These are phyloP conservation scores for Fraxinus platypoda DNA, from an alignment of 305 asterid genomes.

Conservation along the genomic window DNA sequence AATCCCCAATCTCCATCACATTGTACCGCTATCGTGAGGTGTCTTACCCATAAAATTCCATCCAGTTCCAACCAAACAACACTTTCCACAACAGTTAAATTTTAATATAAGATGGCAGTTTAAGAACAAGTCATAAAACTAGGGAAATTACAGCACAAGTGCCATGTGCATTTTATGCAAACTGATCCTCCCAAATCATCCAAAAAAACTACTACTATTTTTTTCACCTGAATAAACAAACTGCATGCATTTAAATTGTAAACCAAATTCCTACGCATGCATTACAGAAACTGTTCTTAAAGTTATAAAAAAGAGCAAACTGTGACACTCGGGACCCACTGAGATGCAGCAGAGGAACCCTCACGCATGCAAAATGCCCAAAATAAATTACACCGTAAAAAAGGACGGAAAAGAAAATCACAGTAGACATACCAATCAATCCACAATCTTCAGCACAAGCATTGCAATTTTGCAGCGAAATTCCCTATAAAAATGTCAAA, in stretches of 20 bases:
- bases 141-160: not conserved
- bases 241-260: not conserved
- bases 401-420: constrained; percentile 25
- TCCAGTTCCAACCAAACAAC: constrained; percentile 2
- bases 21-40: not conserved
- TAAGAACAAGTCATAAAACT: not conserved
- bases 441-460: constrained; percentile 10
- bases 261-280: not conserved
- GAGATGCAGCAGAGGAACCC: constrained; percentile 59
- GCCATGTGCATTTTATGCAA: not conserved
- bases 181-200: not conserved
- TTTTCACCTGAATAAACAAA: not conserved
- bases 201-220: not conserved
- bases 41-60: not conserved
- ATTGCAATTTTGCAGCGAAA: constrained; percentile 14
- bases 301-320: constrained; percentile 15
- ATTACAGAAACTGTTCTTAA: constrained; percentile 20
- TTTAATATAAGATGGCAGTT: not conserved
- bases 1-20: not conserved
- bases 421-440: constrained; percentile 24
- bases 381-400: constrained; percentile 1
- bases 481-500: constrained; percentile 14
- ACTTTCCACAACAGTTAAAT: not conserved
- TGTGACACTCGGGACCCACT: constrained; percentile 49
- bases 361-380: constrained; percentile 40